Conservation (phyloP, 768 basidiomycete species). For the Amanita inopinata region DNA sequence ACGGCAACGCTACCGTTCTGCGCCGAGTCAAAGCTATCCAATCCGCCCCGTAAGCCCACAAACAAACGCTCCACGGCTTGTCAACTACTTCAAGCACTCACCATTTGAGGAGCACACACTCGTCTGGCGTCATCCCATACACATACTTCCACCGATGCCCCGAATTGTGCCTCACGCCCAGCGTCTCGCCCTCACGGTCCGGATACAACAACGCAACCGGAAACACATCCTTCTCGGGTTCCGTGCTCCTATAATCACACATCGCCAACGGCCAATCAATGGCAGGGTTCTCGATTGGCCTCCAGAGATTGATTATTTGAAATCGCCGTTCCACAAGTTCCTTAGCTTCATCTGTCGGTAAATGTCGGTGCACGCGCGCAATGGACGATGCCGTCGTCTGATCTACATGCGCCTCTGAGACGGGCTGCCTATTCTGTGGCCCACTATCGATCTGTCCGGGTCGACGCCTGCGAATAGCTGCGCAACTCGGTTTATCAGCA, state of each 20-base stretch:
- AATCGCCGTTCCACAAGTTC: conserved; percentile 36
- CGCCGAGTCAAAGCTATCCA: conserved; percentile 27
- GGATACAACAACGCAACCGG: conserved; percentile 38
- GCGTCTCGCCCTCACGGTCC: conserved; percentile 43
- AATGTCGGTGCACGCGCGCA: conserved; percentile 39
- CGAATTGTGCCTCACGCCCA: conserved; percentile 33
- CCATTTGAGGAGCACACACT: conserved; percentile 47
- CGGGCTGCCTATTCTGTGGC: conserved; percentile 25
- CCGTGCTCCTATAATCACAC: conserved; percentile 41
- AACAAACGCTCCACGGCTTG: background rate
- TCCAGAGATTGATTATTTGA: conserved; percentile 55
- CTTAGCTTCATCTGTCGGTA: conserved; percentile 34
- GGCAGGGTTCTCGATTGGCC: conserved; percentile 39
- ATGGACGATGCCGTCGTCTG: conserved; percentile 35
- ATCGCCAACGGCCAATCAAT: conserved; percentile 41
- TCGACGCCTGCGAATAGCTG: conserved; percentile 28
- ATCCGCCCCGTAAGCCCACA: background rate
- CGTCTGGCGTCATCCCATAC: conserved; percentile 36
- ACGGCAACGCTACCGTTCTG: conserved; percentile 32
- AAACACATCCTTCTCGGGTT: conserved; percentile 29
- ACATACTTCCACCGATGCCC: conserved; percentile 45
- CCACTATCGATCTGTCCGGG: conserved; percentile 20
- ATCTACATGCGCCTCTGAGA: conserved; percentile 29
- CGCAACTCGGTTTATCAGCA: background rate
- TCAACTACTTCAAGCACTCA: conserved; percentile 14